A percentile compares a stretch with the other conserved stretches of the same genome.
phyloP scores from a whole-genome alignment of 2,329 filamentous ascomycete species.

The Periconia sp. region DNA sequence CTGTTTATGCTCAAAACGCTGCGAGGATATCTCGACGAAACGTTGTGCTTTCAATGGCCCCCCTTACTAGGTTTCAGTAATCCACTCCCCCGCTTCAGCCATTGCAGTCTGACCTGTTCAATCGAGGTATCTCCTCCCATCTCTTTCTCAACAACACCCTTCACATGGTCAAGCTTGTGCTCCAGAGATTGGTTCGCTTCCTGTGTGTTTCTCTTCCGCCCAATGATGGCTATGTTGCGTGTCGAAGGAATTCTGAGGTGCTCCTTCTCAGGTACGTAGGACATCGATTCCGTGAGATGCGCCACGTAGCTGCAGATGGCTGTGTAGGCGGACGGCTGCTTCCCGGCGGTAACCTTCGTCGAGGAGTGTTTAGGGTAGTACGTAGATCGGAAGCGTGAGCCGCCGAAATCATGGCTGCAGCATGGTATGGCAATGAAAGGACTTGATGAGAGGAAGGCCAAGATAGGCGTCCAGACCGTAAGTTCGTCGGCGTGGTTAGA shows the following conservation, averaged over 20 bases:
- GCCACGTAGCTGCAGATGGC: conserved; percentile 81
- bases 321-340: conserved; percentile 74
- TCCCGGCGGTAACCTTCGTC: conserved; percentile 13
- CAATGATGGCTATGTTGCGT: conserved; percentile 81
- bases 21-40: no score
- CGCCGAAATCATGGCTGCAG: conserved; percentile 87
- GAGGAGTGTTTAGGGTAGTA: conserved; percentile 17
- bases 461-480: conserved; percentile 91
- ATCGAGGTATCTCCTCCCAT: conserved; percentile 48
- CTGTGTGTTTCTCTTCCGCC: conserved; percentile 55
- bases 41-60: conserved; percentile 41
- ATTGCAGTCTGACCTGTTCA: conserved; percentile 52
- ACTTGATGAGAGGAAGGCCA: conserved; percentile 75
- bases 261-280: conserved; percentile 80
- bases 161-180: conserved; percentile 66
- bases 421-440: conserved; percentile 95
- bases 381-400: conserved; percentile 72
- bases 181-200: conserved; percentile 61
- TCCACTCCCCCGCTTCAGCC: conserved; percentile 59
- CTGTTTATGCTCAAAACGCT: no score
- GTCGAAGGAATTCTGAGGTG: conserved; percentile 92
- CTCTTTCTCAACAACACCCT: conserved; percentile 65
- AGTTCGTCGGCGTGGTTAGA: conserved; percentile 98
- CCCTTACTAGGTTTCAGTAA: conserved; percentile 53
- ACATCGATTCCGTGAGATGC: conserved; percentile 71